Evolutionary conservation across 208 protist genomes (phyloP), one percentile per base, ranked within the genome.

Genomic region (Trichomonas gallinae): DNA sequence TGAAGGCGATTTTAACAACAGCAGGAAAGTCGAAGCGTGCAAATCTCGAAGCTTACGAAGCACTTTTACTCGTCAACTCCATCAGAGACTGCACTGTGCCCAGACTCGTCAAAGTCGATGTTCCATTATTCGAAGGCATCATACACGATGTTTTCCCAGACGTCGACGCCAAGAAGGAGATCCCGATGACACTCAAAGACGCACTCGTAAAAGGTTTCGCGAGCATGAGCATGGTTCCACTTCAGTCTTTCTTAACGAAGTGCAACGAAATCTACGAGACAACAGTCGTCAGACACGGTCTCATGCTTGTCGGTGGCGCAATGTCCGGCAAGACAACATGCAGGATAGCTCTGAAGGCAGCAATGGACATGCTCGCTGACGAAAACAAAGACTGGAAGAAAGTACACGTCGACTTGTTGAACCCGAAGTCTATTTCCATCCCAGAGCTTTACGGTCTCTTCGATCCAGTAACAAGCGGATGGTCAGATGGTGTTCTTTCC

Each of bases 391-490:
- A 98, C 87, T 44, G 36, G 2, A 48, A 93, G 44, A 46, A 51
- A 51, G 97, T 97, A 81, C 98, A 98, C 97, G 98, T 98, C n/a
- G 98, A 98, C 97, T 98, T 98, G 63, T 98, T 99, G 96, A 99
- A 99, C 97, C 99, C 99, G 11, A 99, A 99, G 97, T 98, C 98
- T 51, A 99, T 99, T 81, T 99, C 98, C 31, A 99, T 99, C 98
- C 98, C 99, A 96, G 99, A 99, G 97, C 98, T 99, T 0, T 99
- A 99, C 97, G 98, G 98, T 96, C 98, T 99, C 45, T 99, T 99
- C 97, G 98, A 99, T 96, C 98, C 99, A 46, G 98, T 98, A 15
- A 99, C 99, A 23, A 97, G 97, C 46, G 98, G 98, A 96, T 98
- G 98, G 98, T 97, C 97, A 10, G 98, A 98, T 96, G 98, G 98